Conservation (phyloP, 2,329 filamentous ascomycete species). For the Sporothrix sp. region DNA sequence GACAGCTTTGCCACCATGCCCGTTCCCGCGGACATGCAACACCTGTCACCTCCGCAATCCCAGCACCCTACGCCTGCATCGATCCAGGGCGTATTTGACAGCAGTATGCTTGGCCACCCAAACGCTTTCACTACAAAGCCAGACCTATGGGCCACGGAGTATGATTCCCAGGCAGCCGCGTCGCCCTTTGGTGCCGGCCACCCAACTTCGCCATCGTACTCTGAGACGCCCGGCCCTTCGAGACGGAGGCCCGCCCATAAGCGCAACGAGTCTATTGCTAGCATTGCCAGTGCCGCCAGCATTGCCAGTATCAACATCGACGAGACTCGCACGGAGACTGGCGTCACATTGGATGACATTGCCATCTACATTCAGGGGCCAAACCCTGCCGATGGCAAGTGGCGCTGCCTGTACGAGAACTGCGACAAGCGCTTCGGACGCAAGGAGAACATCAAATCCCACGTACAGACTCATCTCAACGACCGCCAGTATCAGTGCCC, state of each 20-base stretch:
- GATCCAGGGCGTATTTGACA: constrained; percentile 30
- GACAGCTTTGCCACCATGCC: constrained; percentile 26
- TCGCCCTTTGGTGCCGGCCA: constrained; percentile 12
- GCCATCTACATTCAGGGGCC: constrained; percentile 63
- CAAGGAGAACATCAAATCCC: constrained; percentile 97
- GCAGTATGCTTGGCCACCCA: constrained; percentile 21
- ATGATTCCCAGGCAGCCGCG: constrained; percentile 17
- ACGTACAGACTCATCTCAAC: constrained; percentile 95
- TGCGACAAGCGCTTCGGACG: constrained; percentile 90
- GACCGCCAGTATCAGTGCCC: constrained; percentile 93
- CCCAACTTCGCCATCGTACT: constrained; percentile 8
- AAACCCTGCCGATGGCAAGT: constrained; percentile 64
- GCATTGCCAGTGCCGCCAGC: constrained; percentile 43
- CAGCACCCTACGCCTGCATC: constrained; percentile 45
- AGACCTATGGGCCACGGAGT: constrained; percentile 27
- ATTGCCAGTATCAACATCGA: constrained; percentile 55
- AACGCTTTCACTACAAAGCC: constrained; percentile 35
- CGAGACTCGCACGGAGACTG: constrained; percentile 63
- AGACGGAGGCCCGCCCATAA: constrained; percentile 35
- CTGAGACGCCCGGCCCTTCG: constrained; percentile 20
- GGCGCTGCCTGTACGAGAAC: constrained; percentile 61
- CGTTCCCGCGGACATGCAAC: constrained; percentile 26
- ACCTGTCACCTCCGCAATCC: constrained; percentile 38
- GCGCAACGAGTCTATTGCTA: constrained; percentile 50
- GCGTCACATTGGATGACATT: constrained; percentile 79